Base-by-base conservation (phyloP, 2,329 filamentous ascomycete species). In the Colletotrichum orchidophilum region DNA sequence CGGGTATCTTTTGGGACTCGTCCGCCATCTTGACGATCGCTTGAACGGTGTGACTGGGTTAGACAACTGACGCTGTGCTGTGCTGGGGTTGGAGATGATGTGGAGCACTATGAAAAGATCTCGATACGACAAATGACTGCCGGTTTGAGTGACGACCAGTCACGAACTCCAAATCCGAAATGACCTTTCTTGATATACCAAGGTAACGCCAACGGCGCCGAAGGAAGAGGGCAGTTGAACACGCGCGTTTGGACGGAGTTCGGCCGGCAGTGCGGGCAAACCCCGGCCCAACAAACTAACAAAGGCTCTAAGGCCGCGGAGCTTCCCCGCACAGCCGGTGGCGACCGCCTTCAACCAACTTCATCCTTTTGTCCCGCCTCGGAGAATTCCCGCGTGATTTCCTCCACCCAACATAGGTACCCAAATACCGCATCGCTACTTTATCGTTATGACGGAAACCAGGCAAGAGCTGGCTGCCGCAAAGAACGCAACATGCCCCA, bases 1-100 rank as follows among this genome's bases (percentile, higher is more conserved):
- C 74, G 73, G 83, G 76, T 62, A 79, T 73, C 66, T 76, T 79
- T 58, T 58, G 52, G 24, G 66, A 57, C 64, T 70, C 60, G 57
- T 72, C 61, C 11, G 70, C 70, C 66, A 70, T 72, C 13, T 61
- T 42, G 39, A 13, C 35, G 52, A 5, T 24, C 31, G n/a, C 21
- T 31, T 9, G n/a, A 29, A 24, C 2, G 9, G 26, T 3, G 1
- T 27, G n/a, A n/a, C 8, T 26, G 1, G 18, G n/a, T n/a, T 26
- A 33, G 2, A 9, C 35, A 27, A 11, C 13, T 39, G 2, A 24
- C 7, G 39, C 2, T 3, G 39, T 46, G 26, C 24, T 7, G 50
- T 15, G 26, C 24, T 18, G n/a, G 29, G 7, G 15, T 52, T 1
- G 15, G 13, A 26, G 13, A 35, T 13, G 18, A 31, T 46, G 39